These are phyloP conservation scores for Senecio squalidus DNA, from an alignment of 140 eudicot genomes.

Conservation along the genomic window DNA sequence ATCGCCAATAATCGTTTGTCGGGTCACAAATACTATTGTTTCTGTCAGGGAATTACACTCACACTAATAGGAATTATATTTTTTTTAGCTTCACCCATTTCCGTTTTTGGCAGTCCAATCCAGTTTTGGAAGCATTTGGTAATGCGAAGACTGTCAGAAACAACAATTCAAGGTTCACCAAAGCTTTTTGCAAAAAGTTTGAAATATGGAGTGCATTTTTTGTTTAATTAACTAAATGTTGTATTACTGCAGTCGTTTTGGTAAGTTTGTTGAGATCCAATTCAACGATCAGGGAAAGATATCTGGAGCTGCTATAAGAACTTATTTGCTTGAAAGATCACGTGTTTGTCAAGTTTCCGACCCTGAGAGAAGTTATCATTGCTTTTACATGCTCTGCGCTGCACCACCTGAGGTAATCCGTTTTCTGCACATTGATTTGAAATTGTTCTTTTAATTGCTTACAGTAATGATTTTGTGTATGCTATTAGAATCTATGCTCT, in stretches of 20 bases:
- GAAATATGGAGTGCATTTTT: not conserved
- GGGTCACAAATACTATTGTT: not conserved
- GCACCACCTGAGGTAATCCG: slow-evolving; percentile 76
- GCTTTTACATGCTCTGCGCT: slow-evolving; percentile 93
- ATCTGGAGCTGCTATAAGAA: slow-evolving; percentile 93
- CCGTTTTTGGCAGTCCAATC: slow-evolving; percentile 50
- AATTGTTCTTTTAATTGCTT: too few relatives aligned
- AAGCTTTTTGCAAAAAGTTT: slow-evolving; percentile 1
- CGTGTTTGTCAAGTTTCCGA: slow-evolving; percentile 94
- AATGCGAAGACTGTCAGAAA: slow-evolving; percentile 69
- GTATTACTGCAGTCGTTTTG: slow-evolving; percentile 68
- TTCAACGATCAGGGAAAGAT: slow-evolving; percentile 59
- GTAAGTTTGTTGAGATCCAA: slow-evolving; percentile 88
- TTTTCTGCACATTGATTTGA: too few relatives aligned
- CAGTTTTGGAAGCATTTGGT: slow-evolving; percentile 65
- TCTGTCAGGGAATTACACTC: slow-evolving; percentile 2
- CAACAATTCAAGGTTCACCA: slow-evolving; percentile 54
- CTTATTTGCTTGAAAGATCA: slow-evolving; percentile 83
- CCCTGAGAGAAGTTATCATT: slow-evolving; percentile 92
- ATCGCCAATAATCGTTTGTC: not conserved
- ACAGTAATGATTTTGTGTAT: too few relatives aligned
- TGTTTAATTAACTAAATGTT: slow-evolving; percentile 8
- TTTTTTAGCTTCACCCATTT: slow-evolving; percentile 6
- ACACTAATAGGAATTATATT: slow-evolving; percentile 2
- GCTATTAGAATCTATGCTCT: too few relatives aligned